These are phyloP conservation scores for Uronychia setigera DNA, from an alignment of 73 alveolate genomes.

Conservation along the genomic window DNA sequence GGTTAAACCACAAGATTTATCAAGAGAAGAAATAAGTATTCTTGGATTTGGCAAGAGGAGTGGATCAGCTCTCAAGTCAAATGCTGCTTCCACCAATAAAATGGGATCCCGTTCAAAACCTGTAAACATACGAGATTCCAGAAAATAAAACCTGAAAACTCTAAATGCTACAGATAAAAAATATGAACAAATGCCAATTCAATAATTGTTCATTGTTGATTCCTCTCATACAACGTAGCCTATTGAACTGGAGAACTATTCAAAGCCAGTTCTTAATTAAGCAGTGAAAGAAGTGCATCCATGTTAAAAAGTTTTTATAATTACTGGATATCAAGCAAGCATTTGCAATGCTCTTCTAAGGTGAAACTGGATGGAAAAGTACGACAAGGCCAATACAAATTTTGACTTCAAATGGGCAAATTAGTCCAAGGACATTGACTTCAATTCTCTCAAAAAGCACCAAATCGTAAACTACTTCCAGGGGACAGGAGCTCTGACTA, in stretches of 20 bases:
- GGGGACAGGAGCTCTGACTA: background rate
- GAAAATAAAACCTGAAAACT: background rate
- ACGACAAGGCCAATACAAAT: background rate
- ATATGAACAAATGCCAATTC: background rate
- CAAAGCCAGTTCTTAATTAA: background rate
- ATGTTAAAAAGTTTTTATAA: background rate
- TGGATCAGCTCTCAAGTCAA: background rate
- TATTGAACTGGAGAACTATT: background rate
- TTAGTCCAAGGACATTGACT: background rate
- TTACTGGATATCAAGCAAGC: background rate
- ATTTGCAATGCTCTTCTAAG: background rate
- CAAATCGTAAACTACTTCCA: background rate
- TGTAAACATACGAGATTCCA: background rate
- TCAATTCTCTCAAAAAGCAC: background rate
- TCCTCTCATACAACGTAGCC: no score
- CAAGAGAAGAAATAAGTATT: background rate
- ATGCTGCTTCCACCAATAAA: background rate
- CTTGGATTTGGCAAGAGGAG: background rate
- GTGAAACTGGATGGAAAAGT: background rate
- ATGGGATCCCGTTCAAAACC: background rate
- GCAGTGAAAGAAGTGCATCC: no score
- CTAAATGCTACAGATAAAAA: background rate
- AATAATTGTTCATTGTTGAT: background rate
- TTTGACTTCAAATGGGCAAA: background rate
- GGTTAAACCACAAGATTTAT: background rate